These are phyloP conservation scores for Ascochyta lentis DNA, from an alignment of 2,329 filamentous ascomycete genomes.

Conservation along the genomic window DNA sequence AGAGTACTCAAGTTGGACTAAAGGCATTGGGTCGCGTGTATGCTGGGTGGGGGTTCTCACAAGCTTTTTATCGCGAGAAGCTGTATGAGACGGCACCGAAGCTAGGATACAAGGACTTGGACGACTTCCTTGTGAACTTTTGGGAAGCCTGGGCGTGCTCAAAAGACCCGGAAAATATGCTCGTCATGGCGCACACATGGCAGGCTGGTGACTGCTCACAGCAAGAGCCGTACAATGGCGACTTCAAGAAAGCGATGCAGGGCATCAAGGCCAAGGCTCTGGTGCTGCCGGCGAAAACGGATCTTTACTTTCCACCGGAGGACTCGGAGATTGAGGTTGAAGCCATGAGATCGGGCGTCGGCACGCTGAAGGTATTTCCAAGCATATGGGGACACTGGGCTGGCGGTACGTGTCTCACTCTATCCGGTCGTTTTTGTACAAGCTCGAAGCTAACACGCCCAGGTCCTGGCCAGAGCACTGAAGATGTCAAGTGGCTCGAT, in stretches of 20 bases:
- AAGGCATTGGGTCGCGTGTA: conserved; percentile 78
- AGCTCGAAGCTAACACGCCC: conserved; percentile 15
- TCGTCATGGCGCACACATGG: conserved; percentile 81
- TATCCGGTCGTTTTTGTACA: not conserved
- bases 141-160: conserved; percentile 78
- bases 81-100: conserved; percentile 63
- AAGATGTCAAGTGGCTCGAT: conserved; percentile 77
- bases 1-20: conserved; percentile 63
- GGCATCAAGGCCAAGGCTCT: conserved; percentile 75
- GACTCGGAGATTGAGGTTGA: conserved; percentile 77
- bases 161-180: conserved; percentile 77
- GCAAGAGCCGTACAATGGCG: conserved; percentile 71
- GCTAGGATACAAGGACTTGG: conserved; percentile 71
- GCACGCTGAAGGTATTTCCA: conserved; percentile 61
- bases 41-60: conserved; percentile 81
- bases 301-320: conserved; percentile 83
- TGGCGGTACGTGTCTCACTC: conserved; percentile 51
- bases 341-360: conserved; percentile 66
- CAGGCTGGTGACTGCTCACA: conserved; percentile 74
- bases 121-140: conserved; percentile 76
- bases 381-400: conserved; percentile 69
- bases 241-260: conserved; percentile 67
- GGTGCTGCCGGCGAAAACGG: conserved; percentile 74
- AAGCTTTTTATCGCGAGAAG: conserved; percentile 77
- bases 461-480: conserved; percentile 73